phyloP scores from a whole-genome alignment of 1,284 basidiomycete genomes.

The Earliella scabrosa region DNA sequence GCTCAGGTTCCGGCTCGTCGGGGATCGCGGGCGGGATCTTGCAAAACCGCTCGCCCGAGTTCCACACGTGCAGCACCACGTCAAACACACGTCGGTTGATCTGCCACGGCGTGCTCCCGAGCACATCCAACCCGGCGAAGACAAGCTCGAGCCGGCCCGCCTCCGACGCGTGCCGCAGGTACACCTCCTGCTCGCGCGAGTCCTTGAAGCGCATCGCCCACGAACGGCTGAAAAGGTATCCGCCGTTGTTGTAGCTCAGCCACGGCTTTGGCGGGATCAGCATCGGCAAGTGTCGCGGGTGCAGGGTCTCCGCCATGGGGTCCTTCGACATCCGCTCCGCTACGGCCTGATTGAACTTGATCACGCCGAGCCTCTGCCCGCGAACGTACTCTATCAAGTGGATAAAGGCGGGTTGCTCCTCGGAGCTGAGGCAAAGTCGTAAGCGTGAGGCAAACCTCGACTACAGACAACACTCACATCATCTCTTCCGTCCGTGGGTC shows the following conservation, averaged over 20 bases:
- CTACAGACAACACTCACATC: constrained; percentile 48
- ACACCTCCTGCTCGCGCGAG: constrained; percentile 83
- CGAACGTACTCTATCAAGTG: constrained; percentile 94
- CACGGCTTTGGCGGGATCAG: constrained; percentile 91
- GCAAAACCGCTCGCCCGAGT: constrained; percentile 73
- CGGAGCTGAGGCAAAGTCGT: constrained; percentile 50
- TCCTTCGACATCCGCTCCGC: constrained; percentile 83
- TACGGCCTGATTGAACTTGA: constrained; percentile 86
- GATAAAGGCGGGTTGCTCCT: constrained; percentile 91
- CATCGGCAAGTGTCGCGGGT: constrained; percentile 97
- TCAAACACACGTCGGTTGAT: constrained; percentile 84
- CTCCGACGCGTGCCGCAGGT: constrained; percentile 79
- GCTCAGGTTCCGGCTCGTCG: constrained; percentile 66
- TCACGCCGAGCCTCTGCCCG: constrained; percentile 90
- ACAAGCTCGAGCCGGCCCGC: constrained; percentile 84
- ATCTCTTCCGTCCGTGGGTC: constrained; percentile 61
- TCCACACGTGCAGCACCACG: constrained; percentile 83
- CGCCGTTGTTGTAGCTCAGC: constrained; percentile 81
- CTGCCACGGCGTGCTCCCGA: constrained; percentile 91
- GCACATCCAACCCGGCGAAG: constrained; percentile 88
- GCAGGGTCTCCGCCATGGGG: constrained; percentile 75
- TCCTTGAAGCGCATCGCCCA: constrained; percentile 94
- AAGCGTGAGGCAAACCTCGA: neutral
- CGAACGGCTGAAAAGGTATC: constrained; percentile 46
- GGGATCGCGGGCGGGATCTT: constrained; percentile 77